Evolutionary conservation across 345 rosid species (phyloP).

Genomic region (Camelina sativa): DNA sequence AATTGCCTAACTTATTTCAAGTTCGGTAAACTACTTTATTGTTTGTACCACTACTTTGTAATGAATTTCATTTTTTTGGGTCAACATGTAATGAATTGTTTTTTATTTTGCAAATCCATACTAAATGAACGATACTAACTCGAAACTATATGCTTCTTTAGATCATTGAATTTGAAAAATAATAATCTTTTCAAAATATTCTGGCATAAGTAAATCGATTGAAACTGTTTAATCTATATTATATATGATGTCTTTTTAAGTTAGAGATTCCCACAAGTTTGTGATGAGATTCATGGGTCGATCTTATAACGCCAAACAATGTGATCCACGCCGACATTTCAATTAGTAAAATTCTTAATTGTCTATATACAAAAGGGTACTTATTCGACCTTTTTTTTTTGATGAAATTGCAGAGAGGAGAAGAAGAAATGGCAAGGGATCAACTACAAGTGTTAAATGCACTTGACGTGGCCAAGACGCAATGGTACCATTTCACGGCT

Average conservation of each 20-base stretch:
- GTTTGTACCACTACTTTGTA: slow-evolving; percentile 3
- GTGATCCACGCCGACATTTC: neutral
- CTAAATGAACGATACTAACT: neutral
- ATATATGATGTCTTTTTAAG: neutral
- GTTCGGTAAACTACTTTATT: slow-evolving; percentile 27
- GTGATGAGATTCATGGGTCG: neutral
- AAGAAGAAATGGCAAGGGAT: slow-evolving; percentile 50
- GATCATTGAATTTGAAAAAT: neutral
- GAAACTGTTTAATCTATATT: neutral
- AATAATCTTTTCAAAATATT: neutral
- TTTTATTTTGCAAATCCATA: slow-evolving; percentile 10
- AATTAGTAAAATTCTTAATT: neutral
- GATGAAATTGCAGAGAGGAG: slow-evolving; percentile 20
- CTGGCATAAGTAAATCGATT: neutral
- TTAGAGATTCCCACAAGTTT: neutral
- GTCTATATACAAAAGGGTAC: neutral
- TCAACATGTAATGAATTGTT: neutral
- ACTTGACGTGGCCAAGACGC: slow-evolving; percentile 47
- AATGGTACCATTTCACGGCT: slow-evolving; percentile 50
- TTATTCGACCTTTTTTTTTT: neutral
- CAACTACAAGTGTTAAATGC: slow-evolving; percentile 61
- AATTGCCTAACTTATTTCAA: slow-evolving; percentile 27
- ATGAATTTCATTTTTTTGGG: neutral
- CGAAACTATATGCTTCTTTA: neutral
- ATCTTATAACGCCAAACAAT: too few relatives aligned